phyloP scores from a whole-genome alignment of 2,329 filamentous ascomycete genomes.

The Keithomyces neogunnii region DNA sequence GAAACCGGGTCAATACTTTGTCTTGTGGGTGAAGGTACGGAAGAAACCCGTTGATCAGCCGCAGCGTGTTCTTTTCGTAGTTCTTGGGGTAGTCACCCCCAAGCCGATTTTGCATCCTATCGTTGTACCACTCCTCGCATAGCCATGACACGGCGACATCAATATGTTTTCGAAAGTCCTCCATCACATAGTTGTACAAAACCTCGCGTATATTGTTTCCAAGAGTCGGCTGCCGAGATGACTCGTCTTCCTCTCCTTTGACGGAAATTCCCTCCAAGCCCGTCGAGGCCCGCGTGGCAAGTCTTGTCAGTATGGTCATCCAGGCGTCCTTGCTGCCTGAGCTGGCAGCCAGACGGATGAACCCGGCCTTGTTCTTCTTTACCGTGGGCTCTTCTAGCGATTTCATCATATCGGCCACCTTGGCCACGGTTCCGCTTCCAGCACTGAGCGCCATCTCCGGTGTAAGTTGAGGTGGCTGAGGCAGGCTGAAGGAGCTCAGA shows the following conservation, averaged over 20 bases:
- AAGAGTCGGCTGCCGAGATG: constrained; percentile 35
- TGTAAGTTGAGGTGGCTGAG: constrained; percentile 65
- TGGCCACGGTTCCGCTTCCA: constrained; percentile 63
- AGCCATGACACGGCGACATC: constrained; percentile 90
- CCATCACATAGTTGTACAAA: constrained; percentile 77
- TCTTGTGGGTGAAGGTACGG: constrained; percentile 89
- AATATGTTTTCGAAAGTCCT: constrained; percentile 84
- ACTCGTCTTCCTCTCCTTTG: constrained; percentile 52
- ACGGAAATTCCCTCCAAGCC: constrained; percentile 55
- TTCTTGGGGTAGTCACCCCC: constrained; percentile 45
- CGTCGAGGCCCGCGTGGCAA: constrained; percentile 71
- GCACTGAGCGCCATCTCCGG: constrained; percentile 64
- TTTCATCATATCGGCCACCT: constrained; percentile 72
- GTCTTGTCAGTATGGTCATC: constrained; percentile 76
- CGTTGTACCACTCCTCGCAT: constrained; percentile 97
- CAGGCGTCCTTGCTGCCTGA: constrained; percentile 82
- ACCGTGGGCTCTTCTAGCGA: constrained; percentile 58
- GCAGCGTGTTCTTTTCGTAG: constrained; percentile 72
- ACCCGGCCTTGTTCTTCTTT: constrained; percentile 60
- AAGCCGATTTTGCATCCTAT: constrained; percentile 44
- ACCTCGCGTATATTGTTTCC: constrained; percentile 68
- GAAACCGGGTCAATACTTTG: constrained; percentile 79
- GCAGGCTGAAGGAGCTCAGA: constrained; percentile 73
- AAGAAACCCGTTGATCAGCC: constrained; percentile 79
- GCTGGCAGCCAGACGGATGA: constrained; percentile 76